Base-by-base conservation (phyloP, 2,329 filamentous ascomycete genomes). In the Plenodomus lindquistii region DNA sequence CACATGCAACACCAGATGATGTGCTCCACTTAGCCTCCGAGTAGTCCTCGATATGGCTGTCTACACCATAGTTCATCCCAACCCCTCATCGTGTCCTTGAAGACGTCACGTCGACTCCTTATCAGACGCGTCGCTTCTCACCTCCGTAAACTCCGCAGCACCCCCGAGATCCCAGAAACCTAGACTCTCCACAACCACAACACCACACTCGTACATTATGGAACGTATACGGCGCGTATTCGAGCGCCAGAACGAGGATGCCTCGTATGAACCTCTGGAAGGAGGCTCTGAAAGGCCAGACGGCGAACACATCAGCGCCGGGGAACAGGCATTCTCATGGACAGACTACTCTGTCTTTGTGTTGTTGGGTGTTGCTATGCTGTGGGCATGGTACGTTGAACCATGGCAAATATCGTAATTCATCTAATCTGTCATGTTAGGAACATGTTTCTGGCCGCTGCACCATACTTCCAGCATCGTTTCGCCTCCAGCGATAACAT, bases 391-490 rank as follows among this genome's bases (percentile, higher is more conserved):
- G 93, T 95, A 82, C 60, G 83, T 40, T 22, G 36, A 45, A 15
- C 37, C 13, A 42, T 7, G 40, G 27, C 17, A 9, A 18, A n/a
- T 17, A 47, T 54, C 61, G 40, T 31, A n/a, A n/a, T n/a, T n/a
- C n/a, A n/a, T n/a, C n/a, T n/a, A n/a, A n/a, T n/a, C n/a, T n/a
- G n/a, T n/a, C n/a, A n/a, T 37, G 45, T 15, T 59, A 93, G 91
- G 91, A 97, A 97, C 77, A 97, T 97, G 93, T 97, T 97, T 73
- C 84, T 97, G 60, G 93, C 94, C 38, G 91, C 93, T 8, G 90
- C 91, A 1, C 91, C 93, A 4, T 97, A 97, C 78, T 97, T 97
- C 75, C 85, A 92, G 65, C 80, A 79, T 41, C 90, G 93, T 60
- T 96, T 97, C 72, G 76, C 81, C 38, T 79, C 81, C 51, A 84